These are phyloP conservation scores for Sclerotiophoma versabilis DNA, from an alignment of 2,329 filamentous ascomycete species.

Conservation along the genomic window DNA sequence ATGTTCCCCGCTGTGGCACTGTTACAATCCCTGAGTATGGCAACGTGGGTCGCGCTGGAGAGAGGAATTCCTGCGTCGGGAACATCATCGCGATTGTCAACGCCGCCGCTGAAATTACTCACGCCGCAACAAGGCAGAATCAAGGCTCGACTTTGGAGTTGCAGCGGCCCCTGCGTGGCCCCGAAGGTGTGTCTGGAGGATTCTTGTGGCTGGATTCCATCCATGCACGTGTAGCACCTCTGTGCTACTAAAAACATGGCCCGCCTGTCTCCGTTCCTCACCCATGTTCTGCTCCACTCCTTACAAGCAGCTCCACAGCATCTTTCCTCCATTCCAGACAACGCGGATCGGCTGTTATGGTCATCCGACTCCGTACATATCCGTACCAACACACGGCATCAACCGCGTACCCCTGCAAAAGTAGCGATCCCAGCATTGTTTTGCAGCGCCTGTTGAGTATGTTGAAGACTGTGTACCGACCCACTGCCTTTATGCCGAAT, in stretches of 20 bases:
- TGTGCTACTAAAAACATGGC: constrained; percentile 1
- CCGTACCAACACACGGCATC: background rate
- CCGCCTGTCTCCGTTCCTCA: constrained; percentile 2
- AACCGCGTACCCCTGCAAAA: constrained; percentile 1
- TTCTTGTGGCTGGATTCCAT: constrained; percentile 2
- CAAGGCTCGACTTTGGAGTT: constrained; percentile 1
- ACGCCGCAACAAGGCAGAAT: constrained; percentile 1
- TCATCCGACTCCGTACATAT: background rate
- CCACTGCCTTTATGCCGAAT: background rate
- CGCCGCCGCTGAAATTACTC: constrained; percentile 1
- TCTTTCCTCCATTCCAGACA: background rate
- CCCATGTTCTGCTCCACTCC: constrained; percentile 5
- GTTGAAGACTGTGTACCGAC: background rate
- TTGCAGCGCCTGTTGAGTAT: background rate
- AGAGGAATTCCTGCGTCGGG: constrained; percentile 2
- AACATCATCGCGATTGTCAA: constrained; percentile 1
- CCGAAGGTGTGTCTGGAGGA: background rate
- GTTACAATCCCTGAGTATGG: background rate
- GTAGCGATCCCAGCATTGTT: background rate
- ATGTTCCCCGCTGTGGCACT: constrained; percentile 1
- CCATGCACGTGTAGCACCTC: constrained; percentile 11
- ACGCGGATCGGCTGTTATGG: background rate
- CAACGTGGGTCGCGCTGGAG: background rate
- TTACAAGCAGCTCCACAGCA: background rate
- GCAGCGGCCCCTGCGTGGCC: constrained; percentile 8